phyloP scores from a whole-genome alignment of 108 stramenopile species.

The Aurantiochytrium sp. region DNA sequence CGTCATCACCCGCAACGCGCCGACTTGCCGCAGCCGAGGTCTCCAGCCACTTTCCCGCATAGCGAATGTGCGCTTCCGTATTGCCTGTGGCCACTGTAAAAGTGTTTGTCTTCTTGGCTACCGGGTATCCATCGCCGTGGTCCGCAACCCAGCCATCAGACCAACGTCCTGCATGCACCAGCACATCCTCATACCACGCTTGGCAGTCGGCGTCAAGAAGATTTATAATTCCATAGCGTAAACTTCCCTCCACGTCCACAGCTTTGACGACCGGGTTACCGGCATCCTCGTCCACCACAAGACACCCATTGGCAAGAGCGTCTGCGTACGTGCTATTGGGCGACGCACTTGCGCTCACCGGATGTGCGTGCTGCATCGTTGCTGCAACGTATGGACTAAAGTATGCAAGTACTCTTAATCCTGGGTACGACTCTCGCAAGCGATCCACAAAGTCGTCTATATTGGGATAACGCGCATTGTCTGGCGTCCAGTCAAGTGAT shows the following conservation, averaged over 20 bases:
- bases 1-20: not conserved
- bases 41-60: not conserved
- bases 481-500: not conserved
- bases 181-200: not conserved
- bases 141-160: conserved; percentile 10
- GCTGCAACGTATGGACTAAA: not conserved
- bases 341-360: not conserved
- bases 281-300: not conserved
- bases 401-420: not conserved
- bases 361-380: not conserved
- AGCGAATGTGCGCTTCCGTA: not conserved
- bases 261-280: not conserved
- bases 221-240: not conserved
- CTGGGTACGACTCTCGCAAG: not conserved
- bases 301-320: not conserved
- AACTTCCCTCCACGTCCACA: not conserved
- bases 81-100: not conserved
- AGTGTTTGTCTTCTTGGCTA: not conserved
- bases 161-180: not conserved
- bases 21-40: not conserved
- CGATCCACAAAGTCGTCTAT: not conserved
- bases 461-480: not conserved
- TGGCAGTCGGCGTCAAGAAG: not conserved
- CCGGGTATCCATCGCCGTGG: not conserved
- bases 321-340: not conserved